Evolutionary conservation across 805 yeast genomes (phyloP).

Genomic region (Pichia insulana): DNA sequence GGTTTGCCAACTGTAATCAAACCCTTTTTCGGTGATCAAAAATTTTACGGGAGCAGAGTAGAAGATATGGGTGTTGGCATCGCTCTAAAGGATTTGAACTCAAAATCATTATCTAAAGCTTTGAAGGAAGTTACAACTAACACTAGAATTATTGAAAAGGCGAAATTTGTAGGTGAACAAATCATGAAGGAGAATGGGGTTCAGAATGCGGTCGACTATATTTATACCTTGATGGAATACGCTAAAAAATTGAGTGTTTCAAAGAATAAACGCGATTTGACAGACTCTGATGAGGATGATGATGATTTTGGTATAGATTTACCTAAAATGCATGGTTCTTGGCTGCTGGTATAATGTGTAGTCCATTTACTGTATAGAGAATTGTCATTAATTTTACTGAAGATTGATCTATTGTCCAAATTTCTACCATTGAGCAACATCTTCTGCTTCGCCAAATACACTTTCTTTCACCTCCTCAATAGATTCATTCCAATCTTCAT

Average conservation of each 20-base stretch:
- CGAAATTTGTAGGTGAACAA: slow-evolving; percentile 49
- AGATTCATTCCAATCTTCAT: slow-evolving; percentile 37
- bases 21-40: slow-evolving; percentile 96
- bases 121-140: slow-evolving; percentile 60
- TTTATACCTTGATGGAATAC: slow-evolving; percentile 76
- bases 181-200: slow-evolving; percentile 80
- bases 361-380: not conserved
- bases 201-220: slow-evolving; percentile 58
- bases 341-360: slow-evolving; percentile 20
- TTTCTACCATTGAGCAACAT: slow-evolving; percentile 82
- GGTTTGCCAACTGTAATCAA: slow-evolving; percentile 87
- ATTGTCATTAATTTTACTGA: not conserved
- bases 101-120: slow-evolving; percentile 55
- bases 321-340: slow-evolving; percentile 22
- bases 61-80: slow-evolving; percentile 87
- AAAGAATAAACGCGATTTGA: slow-evolving; percentile 29
- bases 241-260: slow-evolving; percentile 48
- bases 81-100: slow-evolving; percentile 57
- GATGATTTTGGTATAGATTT: slow-evolving; percentile 13
- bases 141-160: slow-evolving; percentile 57
- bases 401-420: not conserved
- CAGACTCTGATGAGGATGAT: slow-evolving; percentile 12
- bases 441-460: slow-evolving; percentile 94
- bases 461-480: slow-evolving; percentile 46
- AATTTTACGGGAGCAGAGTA: slow-evolving; percentile 78